Conservation (phyloP, 148 eudicot species). For the Oxyria digyna region DNA sequence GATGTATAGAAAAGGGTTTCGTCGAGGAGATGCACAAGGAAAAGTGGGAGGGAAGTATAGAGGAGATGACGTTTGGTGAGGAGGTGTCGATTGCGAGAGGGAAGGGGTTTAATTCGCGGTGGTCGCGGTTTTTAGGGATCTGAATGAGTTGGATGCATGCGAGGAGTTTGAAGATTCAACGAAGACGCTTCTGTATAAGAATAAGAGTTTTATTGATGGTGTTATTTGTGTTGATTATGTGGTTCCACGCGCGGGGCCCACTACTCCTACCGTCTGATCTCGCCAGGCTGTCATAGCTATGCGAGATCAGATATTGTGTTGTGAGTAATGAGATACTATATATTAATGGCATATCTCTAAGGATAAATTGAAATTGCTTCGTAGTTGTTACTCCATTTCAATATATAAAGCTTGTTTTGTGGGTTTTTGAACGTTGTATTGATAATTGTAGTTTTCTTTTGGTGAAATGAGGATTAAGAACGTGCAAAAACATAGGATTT, state of each 20-base stretch:
- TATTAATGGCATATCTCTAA: too few relatives aligned
- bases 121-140: slow-evolving; percentile 20
- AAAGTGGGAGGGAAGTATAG: neutral
- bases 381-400: too few relatives aligned
- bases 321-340: too few relatives aligned
- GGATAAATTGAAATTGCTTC: too few relatives aligned
- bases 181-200: slow-evolving; percentile 12
- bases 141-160: slow-evolving; percentile 27
- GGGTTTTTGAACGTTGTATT: too few relatives aligned
- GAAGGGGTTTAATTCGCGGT: slow-evolving; percentile 19
- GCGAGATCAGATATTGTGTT: too few relatives aligned
- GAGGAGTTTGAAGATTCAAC: slow-evolving; percentile 28
- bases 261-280: neutral
- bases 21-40: slow-evolving; percentile 14
- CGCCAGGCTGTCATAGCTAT: neutral
- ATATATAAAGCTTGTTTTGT: too few relatives aligned
- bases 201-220: neutral
- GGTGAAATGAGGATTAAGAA: too few relatives aligned
- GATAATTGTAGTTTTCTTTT: too few relatives aligned
- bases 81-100: slow-evolving; percentile 11
- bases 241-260: too few relatives aligned
- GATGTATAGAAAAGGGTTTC: neutral
- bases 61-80: slow-evolving; percentile 22
- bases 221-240: slow-evolving; percentile 25
- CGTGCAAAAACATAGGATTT: too few relatives aligned